Evolutionary conservation across 371 early-diverging fungal genomes (phyloP).

Genomic region (Massospora cicadina): DNA sequence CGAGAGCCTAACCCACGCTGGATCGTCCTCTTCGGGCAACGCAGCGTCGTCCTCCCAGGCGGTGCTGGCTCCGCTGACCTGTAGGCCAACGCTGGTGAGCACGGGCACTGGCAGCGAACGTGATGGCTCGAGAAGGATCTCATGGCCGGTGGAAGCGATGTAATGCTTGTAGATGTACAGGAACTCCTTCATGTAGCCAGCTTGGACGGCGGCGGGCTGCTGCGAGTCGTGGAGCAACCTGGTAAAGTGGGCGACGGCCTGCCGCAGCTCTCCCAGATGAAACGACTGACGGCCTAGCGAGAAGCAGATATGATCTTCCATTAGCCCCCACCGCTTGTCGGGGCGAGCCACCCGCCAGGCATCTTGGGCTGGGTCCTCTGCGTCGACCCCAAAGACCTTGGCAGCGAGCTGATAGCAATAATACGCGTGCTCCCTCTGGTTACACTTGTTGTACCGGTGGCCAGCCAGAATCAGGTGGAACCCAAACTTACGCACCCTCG

Average conservation of each 20-base stretch:
- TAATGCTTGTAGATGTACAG: constrained; percentile 40
- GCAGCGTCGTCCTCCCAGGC: neutral
- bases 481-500: constrained; percentile 64
- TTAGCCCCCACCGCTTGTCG: constrained; percentile 46
- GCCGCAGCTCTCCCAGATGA: constrained; percentile 34
- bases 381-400: constrained; percentile 18
- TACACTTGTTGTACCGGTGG: constrained; percentile 55
- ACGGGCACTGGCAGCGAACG: neutral
- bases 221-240: constrained; percentile 42
- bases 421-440: constrained; percentile 51
- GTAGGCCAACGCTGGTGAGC: neutral
- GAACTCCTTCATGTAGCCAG: constrained; percentile 55
- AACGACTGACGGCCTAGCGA: constrained; percentile 60
- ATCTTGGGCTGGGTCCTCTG: neutral
- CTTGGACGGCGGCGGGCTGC: constrained; percentile 47
- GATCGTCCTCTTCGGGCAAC: neutral
- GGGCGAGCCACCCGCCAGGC: constrained; percentile 15
- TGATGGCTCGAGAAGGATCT: neutral
- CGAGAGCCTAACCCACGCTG: neutral
- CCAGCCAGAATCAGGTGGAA: constrained; percentile 78
- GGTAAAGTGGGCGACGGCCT: constrained; percentile 35
- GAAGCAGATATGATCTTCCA: constrained; percentile 73
- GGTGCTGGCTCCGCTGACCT: neutral
- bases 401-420: constrained; percentile 49
- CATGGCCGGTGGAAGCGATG: constrained; percentile 3